Evolutionary conservation across 148 eudicot species (phyloP).

Genomic region (Spergularia marina): DNA sequence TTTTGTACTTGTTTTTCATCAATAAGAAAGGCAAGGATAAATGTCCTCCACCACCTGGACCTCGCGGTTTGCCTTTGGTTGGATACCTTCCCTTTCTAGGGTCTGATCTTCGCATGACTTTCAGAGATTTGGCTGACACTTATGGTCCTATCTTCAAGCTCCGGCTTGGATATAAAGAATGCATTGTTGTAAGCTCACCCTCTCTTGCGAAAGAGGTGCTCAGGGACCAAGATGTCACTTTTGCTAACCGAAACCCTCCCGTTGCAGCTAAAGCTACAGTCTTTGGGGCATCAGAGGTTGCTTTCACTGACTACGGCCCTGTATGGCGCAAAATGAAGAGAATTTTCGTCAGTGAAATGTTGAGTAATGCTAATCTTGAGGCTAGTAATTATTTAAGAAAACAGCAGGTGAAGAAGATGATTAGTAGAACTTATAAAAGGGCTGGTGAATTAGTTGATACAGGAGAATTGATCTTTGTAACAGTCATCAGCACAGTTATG

Average conservation of each 20-base stretch:
- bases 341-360: slow-evolving; percentile 40
- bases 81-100: slow-evolving; percentile 40
- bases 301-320: slow-evolving; percentile 26
- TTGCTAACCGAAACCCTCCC: slow-evolving; percentile 36
- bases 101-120: slow-evolving; percentile 26
- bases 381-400: slow-evolving; percentile 3
- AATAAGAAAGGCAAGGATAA: neutral
- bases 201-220: slow-evolving; percentile 39
- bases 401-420: slow-evolving; percentile 19
- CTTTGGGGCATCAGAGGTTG: slow-evolving; percentile 30
- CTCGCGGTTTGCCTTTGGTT: slow-evolving; percentile 38
- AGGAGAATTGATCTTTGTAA: slow-evolving; percentile 11
- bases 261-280: slow-evolving; percentile 21
- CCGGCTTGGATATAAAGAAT: slow-evolving; percentile 34
- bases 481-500: slow-evolving; percentile 14
- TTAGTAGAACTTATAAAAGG: neutral
- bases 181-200: slow-evolving; percentile 40
- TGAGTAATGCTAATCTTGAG: slow-evolving; percentile 32
- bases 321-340: slow-evolving; percentile 40
- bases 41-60: slow-evolving; percentile 37
- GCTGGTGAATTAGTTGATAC: slow-evolving; percentile 21
- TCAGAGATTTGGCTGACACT: slow-evolving; percentile 20
- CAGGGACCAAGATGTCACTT: slow-evolving; percentile 38
- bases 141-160: slow-evolving; percentile 44
- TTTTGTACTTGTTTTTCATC: neutral